Evolutionary conservation across 768 basidiomycete genomes (phyloP).

Genomic region (Xerocomellus intermedius): DNA sequence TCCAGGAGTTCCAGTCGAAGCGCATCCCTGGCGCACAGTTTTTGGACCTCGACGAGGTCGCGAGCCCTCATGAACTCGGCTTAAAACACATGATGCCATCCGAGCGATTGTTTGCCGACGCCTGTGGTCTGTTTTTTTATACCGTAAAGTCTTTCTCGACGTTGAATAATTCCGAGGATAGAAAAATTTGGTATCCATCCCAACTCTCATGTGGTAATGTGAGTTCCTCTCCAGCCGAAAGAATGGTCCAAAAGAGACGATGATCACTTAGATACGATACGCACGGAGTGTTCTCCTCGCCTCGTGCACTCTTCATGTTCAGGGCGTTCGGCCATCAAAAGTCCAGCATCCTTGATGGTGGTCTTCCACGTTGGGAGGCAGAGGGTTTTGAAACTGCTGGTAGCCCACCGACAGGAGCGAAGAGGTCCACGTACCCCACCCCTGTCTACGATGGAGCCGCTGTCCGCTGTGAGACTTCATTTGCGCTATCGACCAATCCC

Average conservation of each 20-base stretch:
- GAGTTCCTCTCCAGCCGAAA: constrained; percentile 22
- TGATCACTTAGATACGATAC: constrained; percentile 70
- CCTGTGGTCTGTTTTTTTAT: constrained; percentile 61
- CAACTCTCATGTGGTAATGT: constrained; percentile 82
- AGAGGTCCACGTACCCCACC: constrained; percentile 44
- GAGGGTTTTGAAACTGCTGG: constrained; percentile 58
- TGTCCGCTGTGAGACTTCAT: constrained; percentile 43
- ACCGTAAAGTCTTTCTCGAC: constrained; percentile 3
- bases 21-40: constrained; percentile 72
- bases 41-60: constrained; percentile 79
- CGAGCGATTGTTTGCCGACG: constrained; percentile 64
- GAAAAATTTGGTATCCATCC: constrained; percentile 72
- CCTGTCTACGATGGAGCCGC: constrained; percentile 51
- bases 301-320: constrained; percentile 94
- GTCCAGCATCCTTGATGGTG: constrained; percentile 91
- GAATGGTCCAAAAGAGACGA: constrained; percentile 5
- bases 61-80: constrained; percentile 70
- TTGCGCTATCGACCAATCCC: constrained; percentile 32
- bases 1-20: constrained; percentile 63
- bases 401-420: constrained; percentile 24
- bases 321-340: constrained; percentile 84
- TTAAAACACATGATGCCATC: constrained; percentile 95
- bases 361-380: constrained; percentile 77
- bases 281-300: constrained; percentile 87
- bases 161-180: constrained; percentile 31